Evolutionary conservation across 2,329 filamentous ascomycete species (phyloP).

Genomic region (Colletotrichum sp.): DNA sequence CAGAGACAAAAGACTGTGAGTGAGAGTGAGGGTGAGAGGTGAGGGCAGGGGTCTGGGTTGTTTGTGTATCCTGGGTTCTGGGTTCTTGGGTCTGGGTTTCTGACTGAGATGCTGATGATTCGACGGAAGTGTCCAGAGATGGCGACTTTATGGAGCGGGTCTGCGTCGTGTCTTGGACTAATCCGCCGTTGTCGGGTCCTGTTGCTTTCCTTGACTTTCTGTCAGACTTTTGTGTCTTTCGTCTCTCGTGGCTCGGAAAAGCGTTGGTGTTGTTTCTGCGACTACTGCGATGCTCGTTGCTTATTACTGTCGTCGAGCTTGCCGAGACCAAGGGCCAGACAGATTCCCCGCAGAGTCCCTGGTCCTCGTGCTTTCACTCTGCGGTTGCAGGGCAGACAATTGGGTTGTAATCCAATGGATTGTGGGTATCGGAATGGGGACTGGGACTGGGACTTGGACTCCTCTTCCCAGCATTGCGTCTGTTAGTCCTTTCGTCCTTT

Average conservation of each 20-base stretch:
- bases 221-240: not conserved
- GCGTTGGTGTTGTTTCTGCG: not conserved
- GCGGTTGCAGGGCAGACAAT: not conserved
- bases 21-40: not conserved
- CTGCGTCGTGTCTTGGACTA: not conserved
- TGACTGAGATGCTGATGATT: not conserved
- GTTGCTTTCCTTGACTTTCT: not conserved
- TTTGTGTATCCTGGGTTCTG: not conserved
- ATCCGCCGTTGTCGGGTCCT: not conserved
- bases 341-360: not conserved
- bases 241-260: not conserved
- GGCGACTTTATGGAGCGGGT: not conserved
- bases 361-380: not conserved
- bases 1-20: not conserved
- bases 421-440: not conserved
- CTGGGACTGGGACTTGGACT: not conserved
- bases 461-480: not conserved
- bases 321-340: not conserved
- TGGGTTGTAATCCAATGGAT: not conserved
- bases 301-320: not conserved
- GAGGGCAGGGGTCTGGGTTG: constrained; percentile 2
- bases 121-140: not conserved
- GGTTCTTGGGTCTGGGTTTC: not conserved
- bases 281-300: not conserved
- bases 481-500: not conserved